Evolutionary conservation across 306 rosid species (phyloP).

Genomic region (Geum urbanum): DNA sequence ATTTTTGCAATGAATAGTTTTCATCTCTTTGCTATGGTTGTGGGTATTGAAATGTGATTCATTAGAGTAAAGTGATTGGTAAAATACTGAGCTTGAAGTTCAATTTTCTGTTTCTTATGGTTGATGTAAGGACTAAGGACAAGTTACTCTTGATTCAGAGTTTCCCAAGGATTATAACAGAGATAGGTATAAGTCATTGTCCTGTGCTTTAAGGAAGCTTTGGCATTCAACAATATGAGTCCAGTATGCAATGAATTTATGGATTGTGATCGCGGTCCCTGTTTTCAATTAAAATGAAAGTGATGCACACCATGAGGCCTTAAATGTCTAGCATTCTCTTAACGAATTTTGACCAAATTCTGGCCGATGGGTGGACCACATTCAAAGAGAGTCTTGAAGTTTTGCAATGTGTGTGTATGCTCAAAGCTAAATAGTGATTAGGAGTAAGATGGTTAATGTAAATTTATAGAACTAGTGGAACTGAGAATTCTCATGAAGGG

Average conservation of each 20-base stretch:
- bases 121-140: not conserved
- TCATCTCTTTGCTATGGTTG: not conserved
- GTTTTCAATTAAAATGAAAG: constrained; percentile 5
- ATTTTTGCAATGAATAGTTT: not conserved
- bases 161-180: not conserved
- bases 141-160: not conserved
- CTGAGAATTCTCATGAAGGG: constrained; percentile 8
- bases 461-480: not conserved
- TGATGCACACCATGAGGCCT: not conserved
- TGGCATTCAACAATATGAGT: not conserved
- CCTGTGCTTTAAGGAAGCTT: not conserved
- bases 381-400: constrained; percentile 16
- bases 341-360: not conserved
- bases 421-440: not conserved
- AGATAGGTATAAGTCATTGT: constrained; percentile 7
- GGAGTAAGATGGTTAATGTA: not conserved
- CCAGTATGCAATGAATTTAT: not conserved
- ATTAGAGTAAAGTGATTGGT: not conserved
- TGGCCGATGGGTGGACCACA: constrained; percentile 38
- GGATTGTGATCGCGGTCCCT: constrained; percentile 6
- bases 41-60: not conserved
- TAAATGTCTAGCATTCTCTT: constrained; percentile 9
- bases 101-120: not conserved
- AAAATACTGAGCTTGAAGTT: not conserved
- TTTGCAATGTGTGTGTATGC: not conserved